Base-by-base conservation (phyloP, 2,329 filamentous ascomycete genomes). In the Neurospora sp. region DNA sequence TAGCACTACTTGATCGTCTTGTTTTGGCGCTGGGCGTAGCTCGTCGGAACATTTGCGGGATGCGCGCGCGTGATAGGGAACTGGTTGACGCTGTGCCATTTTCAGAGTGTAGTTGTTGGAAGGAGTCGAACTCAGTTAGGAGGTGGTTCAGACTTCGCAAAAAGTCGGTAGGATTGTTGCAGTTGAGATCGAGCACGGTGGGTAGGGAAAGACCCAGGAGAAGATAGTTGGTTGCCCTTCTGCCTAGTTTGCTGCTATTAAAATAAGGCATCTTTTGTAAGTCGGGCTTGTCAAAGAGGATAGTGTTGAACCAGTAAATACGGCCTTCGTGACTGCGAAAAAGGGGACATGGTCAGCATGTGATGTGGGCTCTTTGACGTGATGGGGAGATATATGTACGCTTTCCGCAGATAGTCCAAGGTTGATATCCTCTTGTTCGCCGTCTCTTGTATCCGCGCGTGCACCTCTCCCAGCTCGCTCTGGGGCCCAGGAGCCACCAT, bases 221-320 rank as follows among this genome's bases (percentile, higher is more conserved):
- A 70, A 99, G 89, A 79, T 95, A 97, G 79, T 97, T 97, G 68
- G 93, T 96, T 41, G 96, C 95, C 75, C 96, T 92, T 70, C 94
- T 91, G 72, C 92, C 90, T 67, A 97, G 88, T 78, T 95, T 96
- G 73, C 91, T 89, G 4, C 88, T 83, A 71, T 96, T 92, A 78
- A 96, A 95, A 78, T 93, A 97, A 66, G 95, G 90, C 83, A 97
- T 90, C 77, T 90, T 89, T 68, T 87, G 83, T 40, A 98, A 85
- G 79, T 97, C 93, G 38, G 87, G 80, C 76, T 92, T 91, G 74
- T 93, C 92, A 81, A 97, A 97, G 77, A 97, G 91, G 71, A 97
- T 88, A 0, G 96, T 97, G 81, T 97, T 97, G 84, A 98, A 97
- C 94, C 96, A 98, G 83, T 97, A 98, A 57, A 97, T 89, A 70